Evolutionary conservation across 2,329 filamentous ascomycete species (phyloP).

Genomic region (Nigrograna mackinnonii): DNA sequence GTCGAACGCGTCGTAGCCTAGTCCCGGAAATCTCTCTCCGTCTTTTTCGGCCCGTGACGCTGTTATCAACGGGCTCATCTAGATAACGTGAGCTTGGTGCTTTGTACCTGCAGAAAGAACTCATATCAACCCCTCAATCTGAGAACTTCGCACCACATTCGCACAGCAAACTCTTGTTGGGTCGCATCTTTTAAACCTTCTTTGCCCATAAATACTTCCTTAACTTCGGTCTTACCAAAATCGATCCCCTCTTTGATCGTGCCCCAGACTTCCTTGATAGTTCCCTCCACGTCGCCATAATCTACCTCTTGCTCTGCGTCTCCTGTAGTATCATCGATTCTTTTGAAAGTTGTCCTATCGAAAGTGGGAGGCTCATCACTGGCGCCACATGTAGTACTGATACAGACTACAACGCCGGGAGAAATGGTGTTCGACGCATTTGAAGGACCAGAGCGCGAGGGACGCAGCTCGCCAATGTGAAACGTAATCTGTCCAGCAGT

Average conservation of each 20-base stretch:
- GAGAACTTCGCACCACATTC: conserved; percentile 39
- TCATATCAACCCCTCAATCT: conserved; percentile 25
- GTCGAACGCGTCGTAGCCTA: too few relatives aligned
- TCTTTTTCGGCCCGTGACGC: too few relatives aligned
- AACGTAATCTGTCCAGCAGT: conserved; percentile 24
- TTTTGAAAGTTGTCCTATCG: too few relatives aligned
- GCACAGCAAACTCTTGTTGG: conserved; percentile 23
- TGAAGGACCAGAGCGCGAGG: conserved; percentile 17
- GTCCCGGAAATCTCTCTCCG: too few relatives aligned
- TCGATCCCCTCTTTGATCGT: conserved; percentile 23
- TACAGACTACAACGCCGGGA: conserved; percentile 33
- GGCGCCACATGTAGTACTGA: too few relatives aligned
- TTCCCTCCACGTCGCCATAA: conserved; percentile 22
- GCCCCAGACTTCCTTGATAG: conserved; percentile 29
- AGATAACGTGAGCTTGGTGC: too few relatives aligned
- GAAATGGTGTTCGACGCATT: conserved; percentile 10
- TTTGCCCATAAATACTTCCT: conserved; percentile 28
- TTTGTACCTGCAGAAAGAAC: too few relatives aligned
- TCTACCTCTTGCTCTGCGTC: conserved; percentile 16
- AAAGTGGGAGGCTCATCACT: too few relatives aligned
- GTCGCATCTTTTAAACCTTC: conserved; percentile 7
- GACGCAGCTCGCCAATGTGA: conserved; percentile 30
- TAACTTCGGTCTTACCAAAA: conserved; percentile 26
- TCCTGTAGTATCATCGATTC: conserved; percentile 1
- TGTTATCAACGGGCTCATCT: too few relatives aligned